phyloP scores from a whole-genome alignment of 148 eudicot species.

The Fagopyrum esculentum region DNA sequence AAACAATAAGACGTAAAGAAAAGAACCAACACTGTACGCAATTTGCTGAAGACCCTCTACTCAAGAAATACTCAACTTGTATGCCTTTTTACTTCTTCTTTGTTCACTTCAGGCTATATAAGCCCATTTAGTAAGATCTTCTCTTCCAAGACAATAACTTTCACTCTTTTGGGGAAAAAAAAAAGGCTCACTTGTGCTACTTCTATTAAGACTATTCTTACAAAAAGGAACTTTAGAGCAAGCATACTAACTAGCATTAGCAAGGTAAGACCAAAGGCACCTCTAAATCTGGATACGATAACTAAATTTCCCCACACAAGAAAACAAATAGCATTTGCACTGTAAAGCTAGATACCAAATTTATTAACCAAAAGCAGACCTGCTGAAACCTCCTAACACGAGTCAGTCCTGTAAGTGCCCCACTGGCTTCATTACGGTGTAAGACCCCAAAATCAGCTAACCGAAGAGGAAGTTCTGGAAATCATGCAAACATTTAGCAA shows the following conservation, averaged over 20 bases:
- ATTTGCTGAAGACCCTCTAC: background rate
- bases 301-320: background rate
- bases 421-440: constrained; percentile 98
- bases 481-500: constrained; percentile 13
- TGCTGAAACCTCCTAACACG: constrained; percentile 99
- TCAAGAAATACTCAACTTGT: background rate
- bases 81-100: background rate
- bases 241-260: background rate
- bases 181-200: background rate
- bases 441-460: constrained; percentile 96
- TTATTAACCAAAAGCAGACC: constrained; percentile 33
- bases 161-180: background rate
- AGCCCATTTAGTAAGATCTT: background rate
- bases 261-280: constrained; percentile 3
- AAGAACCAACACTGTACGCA: background rate
- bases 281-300: background rate
- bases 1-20: background rate
- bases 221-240: background rate
- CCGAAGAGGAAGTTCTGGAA: constrained; percentile 92
- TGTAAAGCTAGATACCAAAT: constrained; percentile 1
- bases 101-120: background rate
- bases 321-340: background rate
- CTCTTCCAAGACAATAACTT: background rate
- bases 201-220: background rate
- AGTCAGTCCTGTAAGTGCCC: constrained; percentile 96